Conservation (phyloP, 192 early-diverging fungal species). For the Lunasporangiospora selenospora region DNA sequence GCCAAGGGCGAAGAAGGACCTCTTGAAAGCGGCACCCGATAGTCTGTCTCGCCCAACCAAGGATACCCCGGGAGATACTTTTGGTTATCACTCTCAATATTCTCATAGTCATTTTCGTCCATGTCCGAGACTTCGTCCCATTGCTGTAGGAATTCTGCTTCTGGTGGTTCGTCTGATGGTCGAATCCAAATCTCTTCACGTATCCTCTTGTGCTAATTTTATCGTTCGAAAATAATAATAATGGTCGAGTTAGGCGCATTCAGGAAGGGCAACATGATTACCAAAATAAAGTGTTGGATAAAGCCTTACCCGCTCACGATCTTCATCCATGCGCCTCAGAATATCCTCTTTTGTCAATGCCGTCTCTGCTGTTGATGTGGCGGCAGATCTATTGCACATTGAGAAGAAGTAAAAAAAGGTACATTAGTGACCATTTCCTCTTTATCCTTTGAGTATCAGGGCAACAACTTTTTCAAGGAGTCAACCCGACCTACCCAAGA, state of each 20-base stretch:
- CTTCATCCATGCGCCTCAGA: constrained; percentile 63
- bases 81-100: constrained; percentile 44
- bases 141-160: constrained; percentile 51
- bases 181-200: constrained; percentile 65
- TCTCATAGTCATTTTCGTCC: constrained; percentile 56
- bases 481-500: constrained; percentile 36
- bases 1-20: too few relatives aligned
- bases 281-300: background rate
- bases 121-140: constrained; percentile 56
- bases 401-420: background rate
- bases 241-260: background rate
- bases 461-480: background rate
- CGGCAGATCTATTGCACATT: constrained; percentile 6
- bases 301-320: constrained; percentile 57
- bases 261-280: background rate
- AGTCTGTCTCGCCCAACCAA: constrained; percentile 42
- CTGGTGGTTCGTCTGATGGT: constrained; percentile 48
- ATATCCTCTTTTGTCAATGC: constrained; percentile 59
- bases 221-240: background rate
- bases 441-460: too few relatives aligned
- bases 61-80: constrained; percentile 44
- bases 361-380: constrained; percentile 11
- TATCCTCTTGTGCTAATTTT: constrained; percentile 56
- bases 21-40: constrained; percentile 14
- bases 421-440: too few relatives aligned